Evolutionary conservation across 2,329 filamentous ascomycete genomes (phyloP).

Genomic region (Byssoonygena ceratinophila): DNA sequence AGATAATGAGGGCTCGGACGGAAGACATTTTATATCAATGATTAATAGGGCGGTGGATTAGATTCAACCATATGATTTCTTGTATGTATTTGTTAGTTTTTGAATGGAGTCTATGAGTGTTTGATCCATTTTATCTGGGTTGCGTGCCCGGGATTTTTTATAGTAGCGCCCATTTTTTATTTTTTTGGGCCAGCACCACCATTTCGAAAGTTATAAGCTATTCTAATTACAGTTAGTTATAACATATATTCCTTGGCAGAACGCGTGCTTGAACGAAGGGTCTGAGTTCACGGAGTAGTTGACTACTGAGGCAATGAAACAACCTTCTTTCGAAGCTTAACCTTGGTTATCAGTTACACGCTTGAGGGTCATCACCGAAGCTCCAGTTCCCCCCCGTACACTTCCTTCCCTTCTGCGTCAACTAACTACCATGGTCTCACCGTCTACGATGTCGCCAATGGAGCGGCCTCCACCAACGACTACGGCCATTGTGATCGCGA

Average conservation of each 20-base stretch:
- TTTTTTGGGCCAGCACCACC: too few relatives aligned
- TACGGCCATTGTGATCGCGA: conserved; percentile 56
- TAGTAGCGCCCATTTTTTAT: too few relatives aligned
- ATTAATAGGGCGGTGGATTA: neutral
- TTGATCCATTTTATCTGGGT: too few relatives aligned
- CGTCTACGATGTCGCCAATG: neutral
- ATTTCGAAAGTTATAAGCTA: too few relatives aligned
- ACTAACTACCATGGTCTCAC: conserved; percentile 13
- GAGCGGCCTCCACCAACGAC: conserved; percentile 43
- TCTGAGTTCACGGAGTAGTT: too few relatives aligned
- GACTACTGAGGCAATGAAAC: neutral
- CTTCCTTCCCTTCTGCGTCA: neutral
- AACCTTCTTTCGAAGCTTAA: conserved; percentile 8
- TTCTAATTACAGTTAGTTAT: too few relatives aligned
- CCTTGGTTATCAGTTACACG: neutral
- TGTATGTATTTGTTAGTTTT: conserved; percentile 10
- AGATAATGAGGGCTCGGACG: conserved; percentile 7
- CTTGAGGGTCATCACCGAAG: too few relatives aligned
- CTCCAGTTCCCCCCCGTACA: neutral
- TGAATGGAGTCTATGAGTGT: neutral
- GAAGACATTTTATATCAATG: neutral
- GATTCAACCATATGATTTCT: conserved; percentile 4
- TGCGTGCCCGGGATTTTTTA: too few relatives aligned
- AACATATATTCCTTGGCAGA: too few relatives aligned
- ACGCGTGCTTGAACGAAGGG: too few relatives aligned